Conservation (phyloP, 495 filamentous ascomycete species). For the Penicillium mononematosum region DNA sequence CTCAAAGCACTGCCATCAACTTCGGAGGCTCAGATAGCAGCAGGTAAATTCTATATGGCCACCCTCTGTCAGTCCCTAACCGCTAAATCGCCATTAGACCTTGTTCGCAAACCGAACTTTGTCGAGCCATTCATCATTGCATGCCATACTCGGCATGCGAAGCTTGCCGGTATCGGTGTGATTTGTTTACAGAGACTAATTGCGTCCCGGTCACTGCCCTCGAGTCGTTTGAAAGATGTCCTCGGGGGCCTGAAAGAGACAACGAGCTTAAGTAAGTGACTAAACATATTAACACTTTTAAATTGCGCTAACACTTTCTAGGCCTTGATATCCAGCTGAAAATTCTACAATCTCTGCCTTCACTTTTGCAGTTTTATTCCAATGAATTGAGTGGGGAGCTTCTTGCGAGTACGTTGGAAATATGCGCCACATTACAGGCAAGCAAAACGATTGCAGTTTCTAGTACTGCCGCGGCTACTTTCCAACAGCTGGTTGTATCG, state of each 20-base stretch:
- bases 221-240: constrained; percentile 72
- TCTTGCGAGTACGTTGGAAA: constrained; percentile 75
- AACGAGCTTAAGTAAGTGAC: constrained; percentile 55
- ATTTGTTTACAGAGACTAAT: constrained; percentile 87
- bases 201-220: constrained; percentile 72
- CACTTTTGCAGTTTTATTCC: constrained; percentile 86
- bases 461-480: constrained; percentile 88
- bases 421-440: constrained; percentile 85
- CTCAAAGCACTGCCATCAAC: constrained; percentile 75
- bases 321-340: constrained; percentile 93
- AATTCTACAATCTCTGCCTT: constrained; percentile 90
- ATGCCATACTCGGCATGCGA: constrained; percentile 83
- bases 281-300: not conserved
- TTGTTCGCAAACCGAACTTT: constrained; percentile 76
- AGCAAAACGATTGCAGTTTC: constrained; percentile 90
- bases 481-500: constrained; percentile 89
- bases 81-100: constrained; percentile 57
- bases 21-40: constrained; percentile 78
- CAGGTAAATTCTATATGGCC: constrained; percentile 54
- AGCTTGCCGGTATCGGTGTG: constrained; percentile 81
- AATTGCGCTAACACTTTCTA: constrained; percentile 37
- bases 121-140: constrained; percentile 90
- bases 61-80: not conserved
- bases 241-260: constrained; percentile 84
- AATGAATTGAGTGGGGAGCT: constrained; percentile 76